Evolutionary conservation across 1,284 basidiomycete genomes (phyloP).

Genomic region (Puccinia horiana): DNA sequence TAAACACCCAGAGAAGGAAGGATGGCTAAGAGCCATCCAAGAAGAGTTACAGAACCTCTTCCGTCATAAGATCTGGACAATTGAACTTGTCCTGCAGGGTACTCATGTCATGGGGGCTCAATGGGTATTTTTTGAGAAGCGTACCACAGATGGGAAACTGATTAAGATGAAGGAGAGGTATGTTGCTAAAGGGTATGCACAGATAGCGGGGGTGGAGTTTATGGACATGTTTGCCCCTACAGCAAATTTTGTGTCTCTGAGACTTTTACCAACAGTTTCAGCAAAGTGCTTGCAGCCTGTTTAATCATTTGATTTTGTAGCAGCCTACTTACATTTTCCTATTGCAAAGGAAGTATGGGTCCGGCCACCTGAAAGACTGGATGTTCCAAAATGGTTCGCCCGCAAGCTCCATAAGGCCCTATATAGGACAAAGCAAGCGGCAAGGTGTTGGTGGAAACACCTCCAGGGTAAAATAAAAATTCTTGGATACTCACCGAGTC

Average conservation of each 20-base stretch:
- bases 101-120: neutral
- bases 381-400: neutral
- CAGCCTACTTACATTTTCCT: conserved; percentile 9
- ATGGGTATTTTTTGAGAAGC: conserved; percentile 18
- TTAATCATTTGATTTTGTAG: conserved; percentile 20
- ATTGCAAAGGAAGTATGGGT: conserved; percentile 14
- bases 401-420: conserved; percentile 6
- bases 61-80: neutral
- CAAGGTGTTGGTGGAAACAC: conserved; percentile 27
- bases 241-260: conserved; percentile 17
- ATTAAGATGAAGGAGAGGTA: neutral
- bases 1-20: conserved; percentile 6
- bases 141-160: neutral
- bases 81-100: neutral
- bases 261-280: neutral
- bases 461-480: neutral
- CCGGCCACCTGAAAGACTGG: no score
- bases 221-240: conserved; percentile 28
- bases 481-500: conserved; percentile 2
- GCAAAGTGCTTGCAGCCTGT: neutral
- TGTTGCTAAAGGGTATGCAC: conserved; percentile 8
- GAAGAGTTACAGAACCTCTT: conserved; percentile 16
- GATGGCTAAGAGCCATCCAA: neutral
- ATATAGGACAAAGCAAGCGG: conserved; percentile 20
- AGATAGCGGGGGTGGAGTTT: neutral